Base-by-base conservation (phyloP, 306 rosid species). In the Casuarina equisetifolia region DNA sequence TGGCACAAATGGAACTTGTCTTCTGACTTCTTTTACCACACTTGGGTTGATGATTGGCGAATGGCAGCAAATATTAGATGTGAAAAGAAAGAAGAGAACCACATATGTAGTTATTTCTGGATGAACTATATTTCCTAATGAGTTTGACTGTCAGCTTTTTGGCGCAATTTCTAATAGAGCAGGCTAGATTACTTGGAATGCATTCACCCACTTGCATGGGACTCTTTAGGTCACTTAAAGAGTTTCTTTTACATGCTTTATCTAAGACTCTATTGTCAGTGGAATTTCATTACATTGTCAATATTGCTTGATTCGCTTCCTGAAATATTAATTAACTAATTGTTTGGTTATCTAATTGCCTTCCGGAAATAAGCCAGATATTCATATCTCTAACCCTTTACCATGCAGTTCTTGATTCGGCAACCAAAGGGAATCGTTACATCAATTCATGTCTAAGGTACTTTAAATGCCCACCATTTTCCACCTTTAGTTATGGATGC, bases 401-500 rank as follows among this genome's bases (percentile, higher is more conserved):
- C 35, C 48, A 43, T 85, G 69, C 88, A 89, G 97, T 95, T 77
- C 96, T 92, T 79, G 97, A 95, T 84, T 91, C 91, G 19, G 91
- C 93, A 64, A 84, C 91, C 4, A 92, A 89, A 85, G 97, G 98
- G 40, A 92, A 89, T 66, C 89, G 93, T 1, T 90, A 90, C 84
- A 89, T 92, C 36, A 92, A 94, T 83, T 92, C 98, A 39, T 85
- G 95, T 81, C 92, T 90, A 82, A 90, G 97, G 98, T 94, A 89
- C 19, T 59, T 4, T 13, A 13, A 15, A 52, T 52, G 5, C 16
- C 6, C n/a, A 15, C 9, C 70, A 25, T 25, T 25, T 25, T 25
- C 32, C 32, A 25, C 32, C 32, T 25, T 25, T 25, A 25, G 32
- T 25, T 25, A 25, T 25, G 32, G 32, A 25, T 25, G 32, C 32